A percentile compares a stretch with the other conserved stretches of the same genome.
phyloP scores from a whole-genome alignment of 495 filamentous ascomycete genomes.

The Penicillium bialowiezense region DNA sequence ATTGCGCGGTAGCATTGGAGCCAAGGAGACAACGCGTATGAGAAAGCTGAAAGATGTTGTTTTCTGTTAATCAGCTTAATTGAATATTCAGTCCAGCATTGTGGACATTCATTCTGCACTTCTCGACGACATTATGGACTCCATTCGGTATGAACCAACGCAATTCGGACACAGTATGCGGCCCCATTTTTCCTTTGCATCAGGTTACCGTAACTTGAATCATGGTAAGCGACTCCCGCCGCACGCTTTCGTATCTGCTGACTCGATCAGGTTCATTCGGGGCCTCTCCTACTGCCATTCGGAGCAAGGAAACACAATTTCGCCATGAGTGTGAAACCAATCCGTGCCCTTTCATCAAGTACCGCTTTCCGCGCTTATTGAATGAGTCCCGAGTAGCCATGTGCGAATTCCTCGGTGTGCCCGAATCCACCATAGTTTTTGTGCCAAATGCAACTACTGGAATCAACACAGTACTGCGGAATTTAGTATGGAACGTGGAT shows the following conservation, averaged over 20 bases:
- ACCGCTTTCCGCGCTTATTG: slow-evolving; percentile 54
- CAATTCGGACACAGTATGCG: slow-evolving; percentile 52
- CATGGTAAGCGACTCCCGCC: slow-evolving; percentile 52
- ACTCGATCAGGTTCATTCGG: slow-evolving; percentile 64
- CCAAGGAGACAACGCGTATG: neutral
- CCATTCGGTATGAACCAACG: slow-evolving; percentile 1
- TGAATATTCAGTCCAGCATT: neutral
- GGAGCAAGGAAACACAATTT: slow-evolving; percentile 48
- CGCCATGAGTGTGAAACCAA: slow-evolving; percentile 56
- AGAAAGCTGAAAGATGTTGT: neutral
- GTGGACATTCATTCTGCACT: too few species aligned
- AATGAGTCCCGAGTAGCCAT: slow-evolving; percentile 60
- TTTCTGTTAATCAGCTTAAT: neutral
- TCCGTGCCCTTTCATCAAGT: slow-evolving; percentile 70
- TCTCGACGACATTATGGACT: neutral
- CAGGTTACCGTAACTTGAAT: slow-evolving; percentile 65
- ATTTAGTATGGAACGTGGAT: slow-evolving; percentile 52
- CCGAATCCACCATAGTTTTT: slow-evolving; percentile 60
- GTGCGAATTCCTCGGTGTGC: slow-evolving; percentile 59
- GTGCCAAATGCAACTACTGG: slow-evolving; percentile 73
- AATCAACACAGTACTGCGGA: slow-evolving; percentile 71
- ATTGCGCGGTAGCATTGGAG: slow-evolving; percentile 10
- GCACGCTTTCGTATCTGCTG: neutral
- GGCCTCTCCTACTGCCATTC: slow-evolving; percentile 58
- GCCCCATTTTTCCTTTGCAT: slow-evolving; percentile 63